These are phyloP conservation scores for Cystobasidium slooffiae DNA, from an alignment of 1,284 basidiomycete species.

Conservation along the genomic window DNA sequence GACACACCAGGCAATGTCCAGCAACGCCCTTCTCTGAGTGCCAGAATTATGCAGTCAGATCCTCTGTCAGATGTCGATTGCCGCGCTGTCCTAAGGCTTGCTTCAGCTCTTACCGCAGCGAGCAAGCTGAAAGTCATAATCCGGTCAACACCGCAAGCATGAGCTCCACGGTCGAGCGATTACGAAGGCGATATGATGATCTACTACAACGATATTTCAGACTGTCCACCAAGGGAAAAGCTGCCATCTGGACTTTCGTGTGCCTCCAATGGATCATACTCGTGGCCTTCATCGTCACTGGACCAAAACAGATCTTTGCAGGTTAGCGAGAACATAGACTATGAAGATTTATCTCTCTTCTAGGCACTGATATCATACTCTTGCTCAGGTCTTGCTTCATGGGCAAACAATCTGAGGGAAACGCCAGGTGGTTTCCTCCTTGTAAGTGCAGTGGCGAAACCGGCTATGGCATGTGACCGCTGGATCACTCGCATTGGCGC, in stretches of 20 bases:
- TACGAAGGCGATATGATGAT: conserved; percentile 18
- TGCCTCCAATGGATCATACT: conserved; percentile 45
- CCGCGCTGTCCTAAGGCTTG: neutral
- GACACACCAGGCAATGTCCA: too few relatives aligned
- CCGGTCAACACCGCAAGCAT: neutral
- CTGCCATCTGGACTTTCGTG: conserved; percentile 35
- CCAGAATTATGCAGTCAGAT: too few relatives aligned
- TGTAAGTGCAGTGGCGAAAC: conserved; percentile 53
- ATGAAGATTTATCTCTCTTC: neutral
- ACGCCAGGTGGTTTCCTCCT: conserved; percentile 68
- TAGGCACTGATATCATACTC: neutral
- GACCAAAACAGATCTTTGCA: conserved; percentile 64
- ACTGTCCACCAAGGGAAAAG: conserved; percentile 18
- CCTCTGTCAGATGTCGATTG: too few relatives aligned
- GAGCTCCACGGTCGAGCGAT: neutral
- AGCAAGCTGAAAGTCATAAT: neutral
- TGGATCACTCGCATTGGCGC: too few relatives aligned
- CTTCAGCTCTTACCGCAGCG: neutral
- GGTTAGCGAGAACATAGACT: conserved; percentile 33
- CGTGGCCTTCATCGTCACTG: conserved; percentile 62
- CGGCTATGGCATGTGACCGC: too few relatives aligned
- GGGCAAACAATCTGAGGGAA: conserved; percentile 67
- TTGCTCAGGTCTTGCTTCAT: conserved; percentile 69
- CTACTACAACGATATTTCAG: conserved; percentile 7
- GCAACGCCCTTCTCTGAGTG: too few relatives aligned